phyloP scores from a whole-genome alignment of 371 early-diverging fungal species.

The Homolaphlyctis polyrhiza region DNA sequence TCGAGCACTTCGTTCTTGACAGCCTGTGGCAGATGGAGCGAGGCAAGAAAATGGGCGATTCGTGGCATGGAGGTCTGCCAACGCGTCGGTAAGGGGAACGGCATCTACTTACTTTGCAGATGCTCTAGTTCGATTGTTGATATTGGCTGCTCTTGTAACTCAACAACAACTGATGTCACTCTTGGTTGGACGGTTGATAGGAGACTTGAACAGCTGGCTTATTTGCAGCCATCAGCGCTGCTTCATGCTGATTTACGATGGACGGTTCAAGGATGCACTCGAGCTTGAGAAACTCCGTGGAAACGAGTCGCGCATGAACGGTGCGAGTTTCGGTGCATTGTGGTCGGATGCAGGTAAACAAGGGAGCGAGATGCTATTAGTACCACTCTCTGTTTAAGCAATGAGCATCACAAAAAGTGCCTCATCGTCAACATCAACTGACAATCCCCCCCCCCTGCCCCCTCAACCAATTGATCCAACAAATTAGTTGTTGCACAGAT shows the following conservation, averaged over 20 bases:
- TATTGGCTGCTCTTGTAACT: too few relatives aligned
- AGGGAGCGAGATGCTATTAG: background rate
- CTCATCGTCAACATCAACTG: too few relatives aligned
- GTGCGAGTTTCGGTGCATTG: background rate
- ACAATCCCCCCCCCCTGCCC: too few relatives aligned
- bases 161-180: too few relatives aligned
- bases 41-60: slow-evolving; percentile 3
- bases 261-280: slow-evolving; percentile 1
- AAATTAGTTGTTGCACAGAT: slow-evolving; percentile 7
- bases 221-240: slow-evolving; percentile 7
- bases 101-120: background rate
- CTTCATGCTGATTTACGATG: slow-evolving; percentile 9
- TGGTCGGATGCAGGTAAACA: slow-evolving; percentile 9
- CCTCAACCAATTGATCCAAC: too few relatives aligned
- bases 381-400: background rate
- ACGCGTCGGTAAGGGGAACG: slow-evolving; percentile 4
- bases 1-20: slow-evolving; percentile 2
- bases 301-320: slow-evolving; percentile 3
- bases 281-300: slow-evolving; percentile 4
- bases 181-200: background rate
- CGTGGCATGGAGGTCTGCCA: slow-evolving; percentile 6
- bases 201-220: slow-evolving; percentile 6
- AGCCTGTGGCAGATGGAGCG: slow-evolving; percentile 4
- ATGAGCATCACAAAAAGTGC: too few relatives aligned
- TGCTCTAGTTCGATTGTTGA: background rate